Conservation (phyloP, 768 basidiomycete genomes). For the Gymnopilus junonius region DNA sequence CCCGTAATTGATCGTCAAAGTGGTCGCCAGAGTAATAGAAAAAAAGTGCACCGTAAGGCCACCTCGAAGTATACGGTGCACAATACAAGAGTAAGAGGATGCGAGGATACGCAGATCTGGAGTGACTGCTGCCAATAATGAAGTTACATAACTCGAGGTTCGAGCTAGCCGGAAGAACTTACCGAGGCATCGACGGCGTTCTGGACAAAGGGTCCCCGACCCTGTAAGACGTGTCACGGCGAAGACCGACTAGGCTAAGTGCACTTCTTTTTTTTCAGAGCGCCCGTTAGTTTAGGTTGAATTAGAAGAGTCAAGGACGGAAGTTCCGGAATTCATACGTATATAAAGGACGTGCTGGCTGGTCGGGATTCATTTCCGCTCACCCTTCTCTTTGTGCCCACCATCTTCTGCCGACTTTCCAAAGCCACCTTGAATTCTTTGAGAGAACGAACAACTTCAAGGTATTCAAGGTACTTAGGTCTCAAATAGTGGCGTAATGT, state of each 20-base stretch:
- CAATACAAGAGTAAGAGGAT: too few relatives aligned
- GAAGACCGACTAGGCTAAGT: neutral
- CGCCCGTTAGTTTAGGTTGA: neutral
- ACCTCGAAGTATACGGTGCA: too few relatives aligned
- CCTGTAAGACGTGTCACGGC: neutral
- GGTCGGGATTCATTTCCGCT: neutral
- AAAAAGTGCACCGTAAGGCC: too few relatives aligned
- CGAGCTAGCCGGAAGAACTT: neutral
- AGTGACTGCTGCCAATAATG: too few relatives aligned
- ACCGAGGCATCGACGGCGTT: neutral
- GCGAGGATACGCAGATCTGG: too few relatives aligned
- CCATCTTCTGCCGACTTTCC: neutral
- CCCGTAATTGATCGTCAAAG: too few relatives aligned
- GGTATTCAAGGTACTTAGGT: too few relatives aligned
- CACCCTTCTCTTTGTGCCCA: neutral
- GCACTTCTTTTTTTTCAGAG: neutral
- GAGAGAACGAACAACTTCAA: neutral
- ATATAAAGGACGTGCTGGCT: neutral
- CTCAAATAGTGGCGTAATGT: neutral
- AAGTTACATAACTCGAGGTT: too few relatives aligned
- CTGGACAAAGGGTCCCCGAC: neutral
- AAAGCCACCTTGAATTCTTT: neutral
- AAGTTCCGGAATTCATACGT: constrained; percentile 1
- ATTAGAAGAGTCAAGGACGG: neutral
- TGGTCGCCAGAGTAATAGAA: too few relatives aligned